Conservation (phyloP, 78 protist species). For the Bigelowiella natans region DNA sequence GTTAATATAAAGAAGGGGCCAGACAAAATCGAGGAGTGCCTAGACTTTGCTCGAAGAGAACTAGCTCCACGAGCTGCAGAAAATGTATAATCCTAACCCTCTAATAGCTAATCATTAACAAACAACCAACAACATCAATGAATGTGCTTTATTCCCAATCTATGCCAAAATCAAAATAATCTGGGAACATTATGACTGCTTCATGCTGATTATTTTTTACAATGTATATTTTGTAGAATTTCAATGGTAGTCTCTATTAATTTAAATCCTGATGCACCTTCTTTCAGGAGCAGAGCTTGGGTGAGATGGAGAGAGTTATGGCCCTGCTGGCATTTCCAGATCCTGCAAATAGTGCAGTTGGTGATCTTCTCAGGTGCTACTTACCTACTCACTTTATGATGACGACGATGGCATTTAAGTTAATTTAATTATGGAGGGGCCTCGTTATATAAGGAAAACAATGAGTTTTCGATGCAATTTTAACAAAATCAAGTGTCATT, state of each 20-base stretch:
- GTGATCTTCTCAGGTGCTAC: background rate
- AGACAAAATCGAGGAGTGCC: background rate
- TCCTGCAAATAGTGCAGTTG: background rate
- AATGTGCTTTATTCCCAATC: too few relatives aligned
- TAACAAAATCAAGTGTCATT: background rate
- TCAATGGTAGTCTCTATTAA: too few relatives aligned
- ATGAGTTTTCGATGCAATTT: background rate
- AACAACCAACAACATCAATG: too few relatives aligned
- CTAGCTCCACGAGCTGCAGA: background rate
- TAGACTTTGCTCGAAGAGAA: background rate
- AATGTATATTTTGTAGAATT: too few relatives aligned
- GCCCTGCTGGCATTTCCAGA: background rate
- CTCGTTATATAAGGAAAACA: background rate
- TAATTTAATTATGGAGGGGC: too few relatives aligned
- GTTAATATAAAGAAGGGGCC: background rate
- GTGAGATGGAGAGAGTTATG: background rate
- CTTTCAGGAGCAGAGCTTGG: background rate
- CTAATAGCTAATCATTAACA: too few relatives aligned
- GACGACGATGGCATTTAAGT: too few relatives aligned
- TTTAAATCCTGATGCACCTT: too few relatives aligned
- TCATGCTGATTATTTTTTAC: too few relatives aligned
- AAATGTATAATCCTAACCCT: too few relatives aligned
- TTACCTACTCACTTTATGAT: background rate
- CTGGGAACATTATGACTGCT: too few relatives aligned
- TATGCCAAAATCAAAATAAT: too few relatives aligned